Evolutionary conservation across 2,329 filamentous ascomycete species (phyloP).

Genomic region (Scedosporium minutisporum): DNA sequence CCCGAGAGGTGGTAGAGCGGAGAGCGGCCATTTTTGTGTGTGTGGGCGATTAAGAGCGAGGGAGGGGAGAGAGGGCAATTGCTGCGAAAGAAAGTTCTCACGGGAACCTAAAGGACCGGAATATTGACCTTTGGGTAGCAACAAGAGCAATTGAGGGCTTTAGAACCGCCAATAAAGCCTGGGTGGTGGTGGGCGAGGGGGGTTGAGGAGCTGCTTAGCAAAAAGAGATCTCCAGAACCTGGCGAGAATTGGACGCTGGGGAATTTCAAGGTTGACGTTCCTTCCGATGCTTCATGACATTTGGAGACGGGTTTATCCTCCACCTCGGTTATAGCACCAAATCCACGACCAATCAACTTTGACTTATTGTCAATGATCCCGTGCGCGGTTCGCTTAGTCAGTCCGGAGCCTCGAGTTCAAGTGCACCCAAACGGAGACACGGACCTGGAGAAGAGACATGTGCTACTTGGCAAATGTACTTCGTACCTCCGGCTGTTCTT

Average conservation of each 20-base stretch:
- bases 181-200: neutral
- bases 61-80: neutral
- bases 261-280: constrained; percentile 7
- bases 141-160: neutral
- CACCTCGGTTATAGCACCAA: constrained; percentile 5
- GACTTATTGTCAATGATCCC: constrained; percentile 4
- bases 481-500: neutral
- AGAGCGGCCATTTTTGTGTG: constrained; percentile 47
- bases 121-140: neutral
- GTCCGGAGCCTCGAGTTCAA: neutral
- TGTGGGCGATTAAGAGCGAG: neutral
- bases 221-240: neutral
- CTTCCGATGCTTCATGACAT: constrained; percentile 3
- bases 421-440: neutral
- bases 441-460: constrained; percentile 1
- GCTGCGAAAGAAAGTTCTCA: neutral
- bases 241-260: neutral
- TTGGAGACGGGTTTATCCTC: constrained; percentile 4
- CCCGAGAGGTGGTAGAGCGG: constrained; percentile 45
- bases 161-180: neutral
- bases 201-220: neutral
- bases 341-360: constrained; percentile 3
- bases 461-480: neutral
- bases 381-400: constrained; percentile 1
- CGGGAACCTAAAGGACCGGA: neutral